Evolutionary conservation across 768 basidiomycete genomes (phyloP).

Genomic region (Agrocybe chaxingu): DNA sequence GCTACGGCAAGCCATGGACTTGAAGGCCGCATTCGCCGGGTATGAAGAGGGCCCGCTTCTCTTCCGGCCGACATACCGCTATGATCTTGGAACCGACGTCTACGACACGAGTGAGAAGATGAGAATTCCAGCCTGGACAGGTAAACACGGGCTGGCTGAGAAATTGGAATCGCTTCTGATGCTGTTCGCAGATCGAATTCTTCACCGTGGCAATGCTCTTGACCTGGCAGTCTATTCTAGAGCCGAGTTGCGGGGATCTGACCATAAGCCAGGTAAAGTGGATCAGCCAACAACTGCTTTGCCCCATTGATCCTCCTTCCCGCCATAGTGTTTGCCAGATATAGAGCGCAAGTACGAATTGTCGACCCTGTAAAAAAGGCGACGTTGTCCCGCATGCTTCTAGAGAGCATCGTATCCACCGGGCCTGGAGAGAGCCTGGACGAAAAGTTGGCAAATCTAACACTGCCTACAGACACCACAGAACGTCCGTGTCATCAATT

Average conservation of each 20-base stretch:
- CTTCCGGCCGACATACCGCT: constrained; percentile 96
- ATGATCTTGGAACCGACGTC: constrained; percentile 73
- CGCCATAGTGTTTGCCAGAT: constrained; percentile 74
- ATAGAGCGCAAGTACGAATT: constrained; percentile 72
- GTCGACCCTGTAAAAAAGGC: constrained; percentile 77
- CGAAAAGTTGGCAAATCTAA: constrained; percentile 63
- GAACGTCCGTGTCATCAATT: constrained; percentile 36
- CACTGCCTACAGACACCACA: constrained; percentile 40
- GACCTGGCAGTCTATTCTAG: constrained; percentile 79
- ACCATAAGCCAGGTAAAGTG: constrained; percentile 83
- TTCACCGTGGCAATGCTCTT: constrained; percentile 73
- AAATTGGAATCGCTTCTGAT: neutral
- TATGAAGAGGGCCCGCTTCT: constrained; percentile 87
- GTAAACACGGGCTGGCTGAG: constrained; percentile 35
- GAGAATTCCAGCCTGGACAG: constrained; percentile 97
- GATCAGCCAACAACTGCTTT: neutral
- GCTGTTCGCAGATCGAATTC: constrained; percentile 74
- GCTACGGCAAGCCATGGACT: constrained; percentile 73
- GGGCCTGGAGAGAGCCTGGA: constrained; percentile 66
- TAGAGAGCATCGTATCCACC: constrained; percentile 61
- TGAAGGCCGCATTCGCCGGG: constrained; percentile 70
- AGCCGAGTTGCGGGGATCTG: constrained; percentile 86
- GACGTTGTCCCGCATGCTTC: constrained; percentile 62
- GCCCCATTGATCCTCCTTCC: neutral
- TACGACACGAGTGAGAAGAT: constrained; percentile 97